These are phyloP conservation scores for Scedosporium minutisporum DNA, from an alignment of 2,329 filamentous ascomycete genomes.

Conservation along the genomic window DNA sequence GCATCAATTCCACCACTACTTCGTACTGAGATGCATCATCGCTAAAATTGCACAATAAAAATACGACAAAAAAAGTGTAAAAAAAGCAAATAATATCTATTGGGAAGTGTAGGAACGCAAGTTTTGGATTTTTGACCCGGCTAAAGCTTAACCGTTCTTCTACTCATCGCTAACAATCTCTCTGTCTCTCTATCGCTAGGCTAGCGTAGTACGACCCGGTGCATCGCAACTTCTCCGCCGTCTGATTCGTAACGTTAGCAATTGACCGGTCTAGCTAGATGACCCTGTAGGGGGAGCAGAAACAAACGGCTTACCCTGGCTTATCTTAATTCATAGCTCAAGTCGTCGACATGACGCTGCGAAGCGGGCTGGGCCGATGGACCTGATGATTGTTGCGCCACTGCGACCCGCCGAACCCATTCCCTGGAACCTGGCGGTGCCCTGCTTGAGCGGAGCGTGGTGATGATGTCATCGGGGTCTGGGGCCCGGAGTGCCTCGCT, in stretches of 20 bases:
- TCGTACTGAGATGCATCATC: neutral
- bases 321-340: slow-evolving; percentile 26
- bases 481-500: slow-evolving; percentile 22
- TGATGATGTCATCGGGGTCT: slow-evolving; percentile 29
- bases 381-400: slow-evolving; percentile 37
- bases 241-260: neutral
- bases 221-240: neutral
- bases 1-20: neutral
- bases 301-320: slow-evolving; percentile 1
- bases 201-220: neutral
- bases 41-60: neutral
- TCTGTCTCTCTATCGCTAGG: neutral
- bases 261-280: neutral
- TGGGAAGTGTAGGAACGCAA: neutral
- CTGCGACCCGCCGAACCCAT: slow-evolving; percentile 15
- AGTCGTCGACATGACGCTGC: slow-evolving; percentile 56
- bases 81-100: neutral
- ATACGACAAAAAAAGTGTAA: neutral
- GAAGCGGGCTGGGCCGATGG: slow-evolving; percentile 57
- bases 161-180: neutral
- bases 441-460: slow-evolving; percentile 29
- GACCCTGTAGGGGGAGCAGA: neutral
- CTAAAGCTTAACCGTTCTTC: neutral
- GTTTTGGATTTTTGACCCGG: neutral
- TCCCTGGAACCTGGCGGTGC: slow-evolving; percentile 5